Conservation (phyloP, 148 eudicot species). For the Heliosperma pusillum region DNA sequence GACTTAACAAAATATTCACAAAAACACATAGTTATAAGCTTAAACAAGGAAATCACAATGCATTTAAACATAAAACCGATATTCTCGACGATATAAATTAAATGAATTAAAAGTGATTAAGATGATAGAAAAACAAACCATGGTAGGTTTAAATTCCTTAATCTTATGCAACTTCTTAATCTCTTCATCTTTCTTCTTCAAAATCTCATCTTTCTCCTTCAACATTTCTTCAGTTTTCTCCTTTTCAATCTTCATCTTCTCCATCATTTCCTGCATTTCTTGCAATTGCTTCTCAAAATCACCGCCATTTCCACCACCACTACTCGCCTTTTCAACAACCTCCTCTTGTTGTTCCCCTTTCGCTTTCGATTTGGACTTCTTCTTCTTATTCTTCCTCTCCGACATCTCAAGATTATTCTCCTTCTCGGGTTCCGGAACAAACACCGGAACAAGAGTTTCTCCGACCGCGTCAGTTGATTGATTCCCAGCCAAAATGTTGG, state of each 20-base stretch:
- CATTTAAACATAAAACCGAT: not conserved
- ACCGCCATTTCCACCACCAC: not conserved
- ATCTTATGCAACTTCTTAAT: conserved; percentile 82
- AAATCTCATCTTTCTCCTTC: conserved; percentile 65
- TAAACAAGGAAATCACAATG: not conserved
- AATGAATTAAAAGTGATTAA: too few species aligned
- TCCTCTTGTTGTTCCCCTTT: conserved; percentile 27
- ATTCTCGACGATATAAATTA: not conserved
- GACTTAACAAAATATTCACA: not conserved
- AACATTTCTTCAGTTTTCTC: conserved; percentile 67
- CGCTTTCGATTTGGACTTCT: conserved; percentile 39
- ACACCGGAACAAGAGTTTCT: conserved; percentile 28
- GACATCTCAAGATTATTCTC: conserved; percentile 62
- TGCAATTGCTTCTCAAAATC: conserved; percentile 62
- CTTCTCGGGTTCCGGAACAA: conserved; percentile 32
- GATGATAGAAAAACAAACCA: conserved; percentile 39
- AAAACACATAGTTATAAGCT: not conserved
- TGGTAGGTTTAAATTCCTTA: conserved; percentile 82
- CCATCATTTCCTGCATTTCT: conserved; percentile 82
- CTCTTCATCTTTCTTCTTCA: conserved; percentile 74
- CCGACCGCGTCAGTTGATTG: conserved; percentile 13
- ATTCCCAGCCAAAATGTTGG: conserved; percentile 44
- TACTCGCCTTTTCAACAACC: not conserved
- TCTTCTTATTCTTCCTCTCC: conserved; percentile 28
- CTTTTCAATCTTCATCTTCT: conserved; percentile 73